Percentiles rank a stretch among this genome's conserved stretches.
phyloP scores from a whole-genome alignment of 2,329 filamentous ascomycete genomes.

The Thelonectria olida region DNA sequence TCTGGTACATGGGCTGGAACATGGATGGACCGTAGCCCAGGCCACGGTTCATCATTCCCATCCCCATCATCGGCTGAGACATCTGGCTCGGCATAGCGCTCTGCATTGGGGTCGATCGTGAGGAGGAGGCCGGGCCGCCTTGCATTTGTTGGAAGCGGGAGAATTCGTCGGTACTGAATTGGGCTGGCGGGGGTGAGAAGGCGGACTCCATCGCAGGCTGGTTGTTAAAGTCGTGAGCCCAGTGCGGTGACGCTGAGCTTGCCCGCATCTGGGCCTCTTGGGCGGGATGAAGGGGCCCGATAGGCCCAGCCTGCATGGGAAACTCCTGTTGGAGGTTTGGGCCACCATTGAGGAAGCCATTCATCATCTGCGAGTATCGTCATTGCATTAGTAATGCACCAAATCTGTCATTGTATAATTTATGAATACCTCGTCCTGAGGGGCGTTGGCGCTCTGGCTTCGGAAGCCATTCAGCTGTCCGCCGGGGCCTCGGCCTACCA shows the following conservation, averaged over 20 bases:
- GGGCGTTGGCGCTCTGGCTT: constrained; percentile 72
- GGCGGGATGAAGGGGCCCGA: constrained; percentile 56
- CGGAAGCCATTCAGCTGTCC: constrained; percentile 81
- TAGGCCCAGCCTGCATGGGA: constrained; percentile 58
- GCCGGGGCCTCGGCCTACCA: constrained; percentile 78
- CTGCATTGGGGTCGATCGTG: constrained; percentile 69
- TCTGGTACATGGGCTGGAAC: constrained; percentile 60
- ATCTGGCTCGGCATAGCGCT: constrained; percentile 56
- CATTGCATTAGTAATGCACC: constrained; percentile 42
- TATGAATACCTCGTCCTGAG: constrained; percentile 74
- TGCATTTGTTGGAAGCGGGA: constrained; percentile 83
- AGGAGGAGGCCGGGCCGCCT: constrained; percentile 61
- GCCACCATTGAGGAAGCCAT: constrained; percentile 87
- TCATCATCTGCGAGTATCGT: constrained; percentile 76
- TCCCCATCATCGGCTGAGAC: constrained; percentile 68
- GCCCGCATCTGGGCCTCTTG: constrained; percentile 63
- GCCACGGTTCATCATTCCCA: constrained; percentile 59
- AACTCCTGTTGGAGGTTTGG: constrained; percentile 66
- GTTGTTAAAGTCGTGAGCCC: constrained; percentile 62
- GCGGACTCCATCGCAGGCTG: constrained; percentile 78
- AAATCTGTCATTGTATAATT: constrained; percentile 10
- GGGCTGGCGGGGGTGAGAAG: constrained; percentile 67
- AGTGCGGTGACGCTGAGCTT: constrained; percentile 62
- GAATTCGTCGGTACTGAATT: constrained; percentile 87
- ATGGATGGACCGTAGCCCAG: constrained; percentile 65